A percentile compares a stretch with the other conserved stretches of the same genome.
phyloP scores from a whole-genome alignment of 2,329 filamentous ascomycete species.

The Seiridium cupressi region DNA sequence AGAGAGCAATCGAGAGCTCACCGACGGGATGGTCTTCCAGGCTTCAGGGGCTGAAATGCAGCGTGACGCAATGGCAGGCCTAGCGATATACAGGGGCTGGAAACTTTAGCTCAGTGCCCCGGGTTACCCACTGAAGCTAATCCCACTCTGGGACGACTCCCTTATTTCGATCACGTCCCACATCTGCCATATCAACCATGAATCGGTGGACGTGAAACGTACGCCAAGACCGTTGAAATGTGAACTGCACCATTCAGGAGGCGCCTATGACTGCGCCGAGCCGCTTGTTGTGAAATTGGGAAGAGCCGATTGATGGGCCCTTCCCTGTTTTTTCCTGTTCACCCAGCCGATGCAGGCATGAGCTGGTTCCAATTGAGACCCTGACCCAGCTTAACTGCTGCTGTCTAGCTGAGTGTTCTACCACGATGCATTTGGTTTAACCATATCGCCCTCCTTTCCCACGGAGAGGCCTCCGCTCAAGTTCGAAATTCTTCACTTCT shows the following conservation, averaged over 20 bases:
- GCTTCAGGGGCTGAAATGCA: constrained; percentile 2
- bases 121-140: neutral
- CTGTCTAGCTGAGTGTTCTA: neutral
- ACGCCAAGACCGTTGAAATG: constrained; percentile 8
- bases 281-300: constrained; percentile 1
- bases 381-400: neutral
- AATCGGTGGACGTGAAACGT: constrained; percentile 6
- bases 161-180: neutral
- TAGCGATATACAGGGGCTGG: neutral
- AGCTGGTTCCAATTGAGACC: constrained; percentile 5
- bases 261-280: constrained; percentile 5
- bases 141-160: neutral
- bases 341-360: neutral
- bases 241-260: constrained; percentile 2
- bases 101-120: neutral
- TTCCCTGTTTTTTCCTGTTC: constrained; percentile 2
- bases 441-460: neutral
- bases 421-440: neutral
- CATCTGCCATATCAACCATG: constrained; percentile 4
- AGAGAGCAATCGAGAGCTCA: neutral
- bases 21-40: neutral
- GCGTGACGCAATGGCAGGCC: constrained; percentile 1
- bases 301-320: neutral
- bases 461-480: neutral
- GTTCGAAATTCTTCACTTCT: too few relatives aligned